phyloP scores from a whole-genome alignment of 2,329 filamentous ascomycete species.

The Bipolaris sorokiniana region DNA sequence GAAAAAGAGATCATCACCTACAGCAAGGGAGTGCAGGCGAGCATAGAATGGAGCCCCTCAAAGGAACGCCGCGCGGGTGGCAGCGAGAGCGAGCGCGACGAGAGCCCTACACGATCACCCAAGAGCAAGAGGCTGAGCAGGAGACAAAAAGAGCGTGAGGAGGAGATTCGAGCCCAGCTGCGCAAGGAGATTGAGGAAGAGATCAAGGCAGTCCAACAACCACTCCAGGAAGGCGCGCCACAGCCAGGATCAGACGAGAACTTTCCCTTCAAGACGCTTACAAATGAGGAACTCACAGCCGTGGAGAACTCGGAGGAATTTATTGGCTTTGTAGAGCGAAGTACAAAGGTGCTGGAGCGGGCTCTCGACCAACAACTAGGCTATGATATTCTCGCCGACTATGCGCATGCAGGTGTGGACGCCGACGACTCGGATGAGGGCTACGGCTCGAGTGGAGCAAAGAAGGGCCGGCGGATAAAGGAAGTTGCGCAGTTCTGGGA shows the following conservation, averaged over 20 bases:
- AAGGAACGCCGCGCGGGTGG: constrained; percentile 61
- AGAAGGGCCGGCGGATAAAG: constrained; percentile 76
- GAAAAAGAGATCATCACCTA: constrained; percentile 84
- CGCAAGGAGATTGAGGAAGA: constrained; percentile 93
- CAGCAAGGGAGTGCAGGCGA: constrained; percentile 94
- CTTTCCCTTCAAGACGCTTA: constrained; percentile 81
- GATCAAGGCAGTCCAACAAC: constrained; percentile 68
- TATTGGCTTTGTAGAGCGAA: constrained; percentile 91
- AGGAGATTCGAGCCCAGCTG: constrained; percentile 84
- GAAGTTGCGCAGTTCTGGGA: constrained; percentile 94
- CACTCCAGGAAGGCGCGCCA: constrained; percentile 44
- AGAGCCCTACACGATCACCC: constrained; percentile 61
- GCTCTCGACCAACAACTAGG: constrained; percentile 93
- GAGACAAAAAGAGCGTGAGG: constrained; percentile 80
- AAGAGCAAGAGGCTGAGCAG: constrained; percentile 76
- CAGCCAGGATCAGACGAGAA: constrained; percentile 58
- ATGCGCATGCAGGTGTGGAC: constrained; percentile 76
- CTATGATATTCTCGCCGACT: constrained; percentile 95
- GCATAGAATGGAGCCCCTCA: constrained; percentile 70
- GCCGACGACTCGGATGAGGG: constrained; percentile 84
- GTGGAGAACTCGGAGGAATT: constrained; percentile 94
- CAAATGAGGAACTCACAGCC: constrained; percentile 83
- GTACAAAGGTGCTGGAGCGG: constrained; percentile 95
- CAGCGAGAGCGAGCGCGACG: constrained; percentile 65
- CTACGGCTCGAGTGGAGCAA: constrained; percentile 71